These are phyloP conservation scores for Alternaria panax DNA, from an alignment of 2,329 filamentous ascomycete genomes.

Conservation along the genomic window DNA sequence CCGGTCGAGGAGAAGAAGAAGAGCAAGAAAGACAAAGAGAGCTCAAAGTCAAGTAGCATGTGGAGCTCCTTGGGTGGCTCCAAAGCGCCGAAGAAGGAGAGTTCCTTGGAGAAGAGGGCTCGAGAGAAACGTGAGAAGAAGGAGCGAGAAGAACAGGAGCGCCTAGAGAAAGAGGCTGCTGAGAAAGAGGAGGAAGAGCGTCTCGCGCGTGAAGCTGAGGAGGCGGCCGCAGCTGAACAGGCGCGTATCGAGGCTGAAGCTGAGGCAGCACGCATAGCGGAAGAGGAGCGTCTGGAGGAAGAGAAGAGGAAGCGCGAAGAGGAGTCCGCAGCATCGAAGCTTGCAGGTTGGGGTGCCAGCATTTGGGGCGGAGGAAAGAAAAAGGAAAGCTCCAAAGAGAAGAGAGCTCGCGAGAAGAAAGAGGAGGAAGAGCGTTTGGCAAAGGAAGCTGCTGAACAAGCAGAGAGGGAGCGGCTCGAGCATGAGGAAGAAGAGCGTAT, in stretches of 20 bases:
- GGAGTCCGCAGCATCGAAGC: constrained; percentile 36
- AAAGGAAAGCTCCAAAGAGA: constrained; percentile 45
- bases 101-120: constrained; percentile 48
- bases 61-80: constrained; percentile 32
- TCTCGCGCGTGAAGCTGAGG: constrained; percentile 35
- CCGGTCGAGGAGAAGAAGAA: constrained; percentile 36
- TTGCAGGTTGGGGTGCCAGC: constrained; percentile 38
- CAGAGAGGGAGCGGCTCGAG: constrained; percentile 36
- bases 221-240: constrained; percentile 46
- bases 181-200: constrained; percentile 49
- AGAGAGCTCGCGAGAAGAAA: constrained; percentile 44
- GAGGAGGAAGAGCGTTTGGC: constrained; percentile 37
- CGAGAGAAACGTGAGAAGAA: constrained; percentile 39
- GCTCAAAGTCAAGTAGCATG: constrained; percentile 29
- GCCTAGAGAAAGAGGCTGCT: constrained; percentile 49
- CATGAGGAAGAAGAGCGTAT: constrained; percentile 36
- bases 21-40: constrained; percentile 36
- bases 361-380: constrained; percentile 48
- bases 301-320: constrained; percentile 32
- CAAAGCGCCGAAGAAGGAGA: constrained; percentile 37
- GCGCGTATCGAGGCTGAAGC: constrained; percentile 25
- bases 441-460: constrained; percentile 20
- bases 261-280: constrained; percentile 20
- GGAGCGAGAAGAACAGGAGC: constrained; percentile 36
- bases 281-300: constrained; percentile 28